Evolutionary conservation across 2,329 filamentous ascomycete genomes (phyloP).

Genomic region (Trichoderma sp.): DNA sequence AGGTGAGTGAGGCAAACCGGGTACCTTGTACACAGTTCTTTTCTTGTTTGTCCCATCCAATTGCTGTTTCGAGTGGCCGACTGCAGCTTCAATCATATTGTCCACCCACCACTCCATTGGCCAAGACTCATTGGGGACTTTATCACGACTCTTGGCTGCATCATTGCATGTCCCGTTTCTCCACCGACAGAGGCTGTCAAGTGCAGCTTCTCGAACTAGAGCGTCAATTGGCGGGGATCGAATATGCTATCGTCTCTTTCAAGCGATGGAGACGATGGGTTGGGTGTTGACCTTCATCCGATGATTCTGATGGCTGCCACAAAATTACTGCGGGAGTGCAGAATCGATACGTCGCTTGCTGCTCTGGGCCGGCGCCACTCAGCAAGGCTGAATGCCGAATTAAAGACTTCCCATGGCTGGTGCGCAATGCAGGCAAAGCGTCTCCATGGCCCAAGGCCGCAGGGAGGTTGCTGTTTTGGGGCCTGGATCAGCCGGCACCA

Average conservation of each 20-base stretch:
- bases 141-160: not conserved
- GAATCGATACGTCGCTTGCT: not conserved
- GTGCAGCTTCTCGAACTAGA: not conserved
- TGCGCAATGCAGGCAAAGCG: constrained; percentile 8
- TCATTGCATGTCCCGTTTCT: not conserved
- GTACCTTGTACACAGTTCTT: not conserved
- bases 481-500: constrained; percentile 16
- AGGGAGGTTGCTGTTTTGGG: constrained; percentile 16
- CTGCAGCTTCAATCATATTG: not conserved
- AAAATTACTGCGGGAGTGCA: not conserved
- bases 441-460: constrained; percentile 9
- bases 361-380: constrained; percentile 1
- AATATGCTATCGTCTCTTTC: not conserved
- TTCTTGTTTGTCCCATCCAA: not conserved
- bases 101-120: not conserved
- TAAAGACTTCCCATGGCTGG: not conserved
- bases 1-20: constrained; percentile 9
- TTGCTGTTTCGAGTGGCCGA: not conserved
- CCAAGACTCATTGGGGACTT: not conserved
- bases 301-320: not conserved
- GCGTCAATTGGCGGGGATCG: not conserved
- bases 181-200: not conserved
- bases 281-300: not conserved
- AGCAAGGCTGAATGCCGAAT: not conserved
- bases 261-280: not conserved